Evolutionary conservation across 257 asterid genomes (phyloP).

Genomic region (Coffea eugenioides): DNA sequence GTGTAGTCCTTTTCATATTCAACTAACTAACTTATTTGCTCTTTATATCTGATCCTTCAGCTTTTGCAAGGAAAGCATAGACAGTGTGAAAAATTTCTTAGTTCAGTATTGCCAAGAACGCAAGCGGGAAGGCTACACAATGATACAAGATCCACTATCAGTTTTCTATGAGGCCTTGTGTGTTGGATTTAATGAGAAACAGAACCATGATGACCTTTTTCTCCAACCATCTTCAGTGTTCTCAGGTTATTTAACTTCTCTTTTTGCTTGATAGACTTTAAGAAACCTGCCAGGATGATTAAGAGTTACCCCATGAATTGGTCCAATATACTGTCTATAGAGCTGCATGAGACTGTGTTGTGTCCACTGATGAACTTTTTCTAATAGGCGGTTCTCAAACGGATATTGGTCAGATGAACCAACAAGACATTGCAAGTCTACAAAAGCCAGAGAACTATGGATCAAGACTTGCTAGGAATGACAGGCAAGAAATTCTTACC

Average conservation of each 20-base stretch:
- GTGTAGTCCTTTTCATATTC: not conserved
- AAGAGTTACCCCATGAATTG: not conserved
- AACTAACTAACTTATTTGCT: not conserved
- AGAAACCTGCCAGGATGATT: not conserved
- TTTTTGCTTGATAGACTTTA: not conserved
- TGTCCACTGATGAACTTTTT: not conserved
- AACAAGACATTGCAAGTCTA: conserved; percentile 1
- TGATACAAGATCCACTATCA: conserved; percentile 56
- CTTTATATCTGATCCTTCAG: conserved; percentile 22
- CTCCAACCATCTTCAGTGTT: conserved; percentile 32
- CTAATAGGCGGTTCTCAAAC: not conserved
- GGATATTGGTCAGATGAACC: conserved; percentile 23
- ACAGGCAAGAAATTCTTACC: not conserved
- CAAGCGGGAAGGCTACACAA: conserved; percentile 42
- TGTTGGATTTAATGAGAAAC: conserved; percentile 40
- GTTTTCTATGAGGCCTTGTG: conserved; percentile 51
- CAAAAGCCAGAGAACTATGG: not conserved
- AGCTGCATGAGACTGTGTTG: not conserved
- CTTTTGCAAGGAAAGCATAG: conserved; percentile 45
- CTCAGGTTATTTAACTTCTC: conserved; percentile 29
- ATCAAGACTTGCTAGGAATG: not conserved
- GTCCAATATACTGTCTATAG: not conserved
- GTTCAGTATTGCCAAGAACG: conserved; percentile 53
- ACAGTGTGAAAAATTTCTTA: conserved; percentile 54
- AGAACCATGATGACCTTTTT: not conserved